Evolutionary conservation across 306 rosid genomes (phyloP).

Genomic region (Prunus mume): DNA sequence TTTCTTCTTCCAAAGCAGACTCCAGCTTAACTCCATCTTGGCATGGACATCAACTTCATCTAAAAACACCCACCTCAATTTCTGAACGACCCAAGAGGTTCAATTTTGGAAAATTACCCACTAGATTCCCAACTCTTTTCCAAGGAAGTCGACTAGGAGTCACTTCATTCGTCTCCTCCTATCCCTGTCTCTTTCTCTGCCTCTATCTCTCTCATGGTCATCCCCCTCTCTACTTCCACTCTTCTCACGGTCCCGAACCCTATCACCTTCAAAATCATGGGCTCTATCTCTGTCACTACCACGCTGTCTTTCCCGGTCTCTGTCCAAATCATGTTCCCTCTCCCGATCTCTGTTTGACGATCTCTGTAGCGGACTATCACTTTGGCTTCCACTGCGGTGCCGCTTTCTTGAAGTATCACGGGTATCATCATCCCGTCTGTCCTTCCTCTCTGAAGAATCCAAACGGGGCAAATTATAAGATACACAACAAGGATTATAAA

Average conservation of each 20-base stretch:
- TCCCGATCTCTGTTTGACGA: conserved; percentile 67
- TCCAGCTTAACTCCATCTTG: conserved; percentile 12
- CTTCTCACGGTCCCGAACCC: conserved; percentile 61
- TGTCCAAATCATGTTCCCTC: conserved; percentile 57
- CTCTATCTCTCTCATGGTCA: conserved; percentile 71
- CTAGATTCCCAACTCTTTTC: conserved; percentile 7
- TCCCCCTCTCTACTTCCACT: conserved; percentile 95
- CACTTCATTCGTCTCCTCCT: conserved; percentile 67
- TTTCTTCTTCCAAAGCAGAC: conserved; percentile 20
- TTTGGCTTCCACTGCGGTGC: conserved; percentile 67
- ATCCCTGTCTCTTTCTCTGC: conserved; percentile 58
- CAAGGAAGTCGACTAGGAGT: conserved; percentile 10
- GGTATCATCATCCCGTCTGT: conserved; percentile 54
- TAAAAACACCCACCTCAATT: conserved; percentile 15
- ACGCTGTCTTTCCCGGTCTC: conserved; percentile 64
- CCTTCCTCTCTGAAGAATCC: conserved; percentile 58
- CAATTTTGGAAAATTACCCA: neutral
- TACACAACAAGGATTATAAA: neutral
- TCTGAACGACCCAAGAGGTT: neutral
- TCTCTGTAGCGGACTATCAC: conserved; percentile 65
- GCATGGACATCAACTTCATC: conserved; percentile 8
- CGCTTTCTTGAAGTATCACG: conserved; percentile 68
- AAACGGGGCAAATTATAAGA: neutral
- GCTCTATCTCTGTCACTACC: conserved; percentile 44
- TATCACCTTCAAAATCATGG: conserved; percentile 53